Evolutionary conservation across 2,329 filamentous ascomycete species (phyloP).

Genomic region (Corinectria fuckeliana): DNA sequence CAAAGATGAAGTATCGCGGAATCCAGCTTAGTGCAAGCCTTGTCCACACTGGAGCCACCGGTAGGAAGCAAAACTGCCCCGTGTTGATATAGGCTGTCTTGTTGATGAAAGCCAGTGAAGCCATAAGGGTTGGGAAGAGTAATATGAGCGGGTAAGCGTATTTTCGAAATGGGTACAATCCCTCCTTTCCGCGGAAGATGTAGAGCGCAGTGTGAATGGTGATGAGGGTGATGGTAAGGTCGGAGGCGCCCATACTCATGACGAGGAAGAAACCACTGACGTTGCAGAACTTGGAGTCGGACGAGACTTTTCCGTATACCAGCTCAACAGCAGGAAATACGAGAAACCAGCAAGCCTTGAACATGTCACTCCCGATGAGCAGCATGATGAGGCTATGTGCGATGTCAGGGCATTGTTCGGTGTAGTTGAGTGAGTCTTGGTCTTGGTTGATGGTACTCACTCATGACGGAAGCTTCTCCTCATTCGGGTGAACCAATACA

Average conservation of each 20-base stretch:
- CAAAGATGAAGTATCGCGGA: constrained; percentile 73
- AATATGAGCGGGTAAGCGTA: constrained; percentile 64
- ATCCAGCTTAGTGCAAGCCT: constrained; percentile 73
- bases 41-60: constrained; percentile 72
- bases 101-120: constrained; percentile 69
- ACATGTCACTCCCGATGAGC: constrained; percentile 74
- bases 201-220: constrained; percentile 75
- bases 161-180: constrained; percentile 71
- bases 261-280: constrained; percentile 71
- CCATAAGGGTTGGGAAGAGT: constrained; percentile 64
- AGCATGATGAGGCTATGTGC: constrained; percentile 71
- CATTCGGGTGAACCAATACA: constrained; percentile 79
- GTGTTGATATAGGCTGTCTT: constrained; percentile 64
- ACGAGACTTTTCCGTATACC: constrained; percentile 54
- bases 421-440: too few species aligned
- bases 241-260: constrained; percentile 72
- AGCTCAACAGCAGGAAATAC: constrained; percentile 68
- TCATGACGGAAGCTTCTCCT: constrained; percentile 73
- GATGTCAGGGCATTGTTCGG: constrained; percentile 16
- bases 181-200: constrained; percentile 69
- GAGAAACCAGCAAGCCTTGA: constrained; percentile 73
- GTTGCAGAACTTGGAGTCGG: constrained; percentile 67
- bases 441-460: constrained; percentile 40
- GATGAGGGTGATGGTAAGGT: constrained; percentile 75
- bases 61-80: constrained; percentile 74